These are phyloP conservation scores for Zygoascus biomembranicola DNA, from an alignment of 805 yeast species.

Conservation along the genomic window DNA sequence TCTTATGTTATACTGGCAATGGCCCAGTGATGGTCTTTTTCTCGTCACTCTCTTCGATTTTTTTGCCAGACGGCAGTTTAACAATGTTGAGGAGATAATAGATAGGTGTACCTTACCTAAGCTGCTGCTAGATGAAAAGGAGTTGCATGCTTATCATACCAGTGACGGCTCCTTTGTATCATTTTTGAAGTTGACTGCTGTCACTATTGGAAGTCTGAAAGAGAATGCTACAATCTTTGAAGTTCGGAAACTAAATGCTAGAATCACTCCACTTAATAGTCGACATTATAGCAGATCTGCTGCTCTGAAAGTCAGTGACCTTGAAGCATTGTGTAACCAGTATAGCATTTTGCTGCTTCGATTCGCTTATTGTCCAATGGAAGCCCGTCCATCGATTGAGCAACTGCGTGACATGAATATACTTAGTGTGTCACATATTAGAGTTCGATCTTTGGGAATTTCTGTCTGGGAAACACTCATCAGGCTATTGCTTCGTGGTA, in stretches of 20 bases:
- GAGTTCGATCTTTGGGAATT: slow-evolving; percentile 2
- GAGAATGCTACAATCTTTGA: background rate
- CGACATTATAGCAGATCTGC: background rate
- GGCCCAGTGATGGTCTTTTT: slow-evolving; percentile 1
- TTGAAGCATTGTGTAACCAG: slow-evolving; percentile 7
- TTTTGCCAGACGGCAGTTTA: slow-evolving; percentile 3
- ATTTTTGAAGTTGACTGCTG: slow-evolving; percentile 3
- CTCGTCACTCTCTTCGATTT: background rate
- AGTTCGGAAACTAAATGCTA: slow-evolving; percentile 3
- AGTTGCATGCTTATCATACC: background rate
- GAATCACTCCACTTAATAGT: slow-evolving; percentile 6
- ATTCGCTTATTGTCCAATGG: slow-evolving; percentile 4
- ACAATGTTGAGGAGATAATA: background rate
- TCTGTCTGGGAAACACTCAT: slow-evolving; percentile 1
- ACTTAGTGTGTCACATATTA: slow-evolving; percentile 7
- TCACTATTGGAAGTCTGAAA: slow-evolving; percentile 1
- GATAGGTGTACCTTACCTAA: background rate
- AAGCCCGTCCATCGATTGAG: slow-evolving; percentile 2
- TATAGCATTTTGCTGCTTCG: slow-evolving; percentile 4
- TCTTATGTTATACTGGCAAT: slow-evolving; percentile 1
- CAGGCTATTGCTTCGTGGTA: background rate
- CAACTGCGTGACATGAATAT: slow-evolving; percentile 3
- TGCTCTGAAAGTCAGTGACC: slow-evolving; percentile 2
- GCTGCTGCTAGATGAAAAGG: background rate
- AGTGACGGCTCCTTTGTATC: slow-evolving; percentile 2